Base-by-base conservation (phyloP, 2,329 filamentous ascomycete species). In the Chaetomium sp. region DNA sequence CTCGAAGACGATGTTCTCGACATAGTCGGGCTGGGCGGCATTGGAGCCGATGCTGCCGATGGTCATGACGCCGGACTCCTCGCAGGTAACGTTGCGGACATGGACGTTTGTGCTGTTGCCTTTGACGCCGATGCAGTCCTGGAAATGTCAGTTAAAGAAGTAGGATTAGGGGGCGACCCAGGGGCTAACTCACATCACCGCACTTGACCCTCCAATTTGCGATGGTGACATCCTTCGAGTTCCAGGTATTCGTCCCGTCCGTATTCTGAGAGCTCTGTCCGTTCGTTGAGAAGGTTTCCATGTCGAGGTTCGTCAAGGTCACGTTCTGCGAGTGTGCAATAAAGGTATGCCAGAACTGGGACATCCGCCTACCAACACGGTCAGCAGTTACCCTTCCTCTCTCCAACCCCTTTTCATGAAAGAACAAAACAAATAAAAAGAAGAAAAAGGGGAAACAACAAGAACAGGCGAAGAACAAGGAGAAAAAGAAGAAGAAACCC, bases 281-380 rank as follows among this genome's bases (percentile, higher is more conserved):
- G 31, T 77, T 78, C 60, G 76, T 76, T 38, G 78, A 81, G 2
- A 77, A 79, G 1, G 81, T 77, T 67, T 81, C 81, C 77, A 83
- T 82, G 60, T 81, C 80, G n/a, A 83, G 73, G 65, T 83, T 83
- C 10, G 79, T 82, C 76, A 84, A 80, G 12, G 80, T 82, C 60
- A 83, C 75, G 64, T 83, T 83, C 66, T 80, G 74, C 50, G 78
- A 80, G 64, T 82, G 74, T 21, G 80, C 80, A 9, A 80, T 74
- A 66, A 79, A 79, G 0, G 75, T 79, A 56, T 79, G 80, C 82
- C 82, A 83, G 70, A 83, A 83, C 66, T 83, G 81, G 4, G 76
- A 73, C 72, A 82, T 79, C 7, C 77, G 74, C 75, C 60, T 62
- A 21, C 51, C 60, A 50, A 49, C 25, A 6, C 33, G 9, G 49